These are phyloP conservation scores for Bruguiera parviflora DNA, from an alignment of 345 rosid species.

Conservation along the genomic window DNA sequence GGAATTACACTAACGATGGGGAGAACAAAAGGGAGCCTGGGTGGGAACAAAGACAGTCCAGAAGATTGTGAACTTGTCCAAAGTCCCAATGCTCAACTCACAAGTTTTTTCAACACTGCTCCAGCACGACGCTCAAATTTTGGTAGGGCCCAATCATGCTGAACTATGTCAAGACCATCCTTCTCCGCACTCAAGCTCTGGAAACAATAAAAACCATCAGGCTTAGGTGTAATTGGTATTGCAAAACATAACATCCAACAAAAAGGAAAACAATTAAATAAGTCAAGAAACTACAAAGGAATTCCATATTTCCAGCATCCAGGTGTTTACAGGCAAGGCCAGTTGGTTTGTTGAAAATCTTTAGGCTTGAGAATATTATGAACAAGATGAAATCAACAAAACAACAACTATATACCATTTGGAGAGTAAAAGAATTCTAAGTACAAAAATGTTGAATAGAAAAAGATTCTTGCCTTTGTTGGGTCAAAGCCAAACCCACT, in stretches of 20 bases:
- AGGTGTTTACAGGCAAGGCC: too few relatives aligned
- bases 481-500: conserved; percentile 94
- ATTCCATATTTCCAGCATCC: too few relatives aligned
- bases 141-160: conserved; percentile 71
- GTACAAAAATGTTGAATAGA: conserved; percentile 8
- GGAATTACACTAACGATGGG: not conserved
- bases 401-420: too few relatives aligned
- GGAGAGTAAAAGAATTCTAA: not conserved
- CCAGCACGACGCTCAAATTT: conserved; percentile 89
- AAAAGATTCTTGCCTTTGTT: conserved; percentile 47
- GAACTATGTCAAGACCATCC: conserved; percentile 68
- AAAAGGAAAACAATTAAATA: not conserved
- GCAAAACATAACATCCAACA: not conserved
- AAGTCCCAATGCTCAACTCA: conserved; percentile 33
- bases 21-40: not conserved
- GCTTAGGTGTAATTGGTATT: not conserved
- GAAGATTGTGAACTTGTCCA: not conserved
- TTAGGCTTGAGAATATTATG: too few relatives aligned
- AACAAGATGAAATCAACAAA: too few relatives aligned
- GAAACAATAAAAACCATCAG: not conserved
- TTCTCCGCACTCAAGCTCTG: conserved; percentile 46
- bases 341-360: too few relatives aligned
- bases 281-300: not conserved
- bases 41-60: not conserved
- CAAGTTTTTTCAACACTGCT: conserved; percentile 66